Evolutionary conservation across 1,139 yeast species (phyloP).

Genomic region (Kodamaea fungicola): DNA sequence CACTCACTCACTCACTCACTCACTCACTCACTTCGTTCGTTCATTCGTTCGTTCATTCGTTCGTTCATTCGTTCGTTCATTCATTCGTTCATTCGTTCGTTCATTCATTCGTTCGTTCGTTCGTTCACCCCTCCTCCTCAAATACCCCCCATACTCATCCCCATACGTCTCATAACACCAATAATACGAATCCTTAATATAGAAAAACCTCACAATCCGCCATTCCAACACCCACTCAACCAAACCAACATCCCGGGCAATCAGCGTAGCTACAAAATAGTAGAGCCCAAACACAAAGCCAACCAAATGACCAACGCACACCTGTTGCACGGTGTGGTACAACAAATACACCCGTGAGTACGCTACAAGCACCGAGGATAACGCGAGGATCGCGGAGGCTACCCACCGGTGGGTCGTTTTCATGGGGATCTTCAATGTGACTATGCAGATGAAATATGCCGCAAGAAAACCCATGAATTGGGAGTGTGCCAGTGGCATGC

Average conservation of each 20-base stretch:
- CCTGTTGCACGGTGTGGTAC: constrained; percentile 76
- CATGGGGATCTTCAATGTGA: constrained; percentile 28
- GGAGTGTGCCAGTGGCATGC: constrained; percentile 97
- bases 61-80: neutral
- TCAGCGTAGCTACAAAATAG: constrained; percentile 53
- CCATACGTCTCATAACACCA: constrained; percentile 37
- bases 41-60: neutral
- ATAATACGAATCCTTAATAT: constrained; percentile 58
- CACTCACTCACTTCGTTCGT: neutral
- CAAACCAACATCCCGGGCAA: constrained; percentile 57
- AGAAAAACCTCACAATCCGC: constrained; percentile 42
- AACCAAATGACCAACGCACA: constrained; percentile 62
- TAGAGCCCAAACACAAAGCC: constrained; percentile 59
- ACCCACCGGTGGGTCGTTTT: constrained; percentile 17
- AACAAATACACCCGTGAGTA: constrained; percentile 73
- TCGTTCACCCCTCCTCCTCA: neutral
- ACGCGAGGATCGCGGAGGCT: constrained; percentile 20
- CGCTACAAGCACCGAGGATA: constrained; percentile 51
- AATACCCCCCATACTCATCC: constrained; percentile 30
- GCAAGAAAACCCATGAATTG: constrained; percentile 91
- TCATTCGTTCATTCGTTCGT: neutral
- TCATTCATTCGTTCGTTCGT: neutral
- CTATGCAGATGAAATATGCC: constrained; percentile 52
- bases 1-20: too few relatives aligned
- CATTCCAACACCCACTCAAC: constrained; percentile 56